Evolutionary conservation across 371 early-diverging fungal genomes (phyloP), one percentile per base, ranked within the genome.

Genomic region (Blastocladiella emersonii): DNA sequence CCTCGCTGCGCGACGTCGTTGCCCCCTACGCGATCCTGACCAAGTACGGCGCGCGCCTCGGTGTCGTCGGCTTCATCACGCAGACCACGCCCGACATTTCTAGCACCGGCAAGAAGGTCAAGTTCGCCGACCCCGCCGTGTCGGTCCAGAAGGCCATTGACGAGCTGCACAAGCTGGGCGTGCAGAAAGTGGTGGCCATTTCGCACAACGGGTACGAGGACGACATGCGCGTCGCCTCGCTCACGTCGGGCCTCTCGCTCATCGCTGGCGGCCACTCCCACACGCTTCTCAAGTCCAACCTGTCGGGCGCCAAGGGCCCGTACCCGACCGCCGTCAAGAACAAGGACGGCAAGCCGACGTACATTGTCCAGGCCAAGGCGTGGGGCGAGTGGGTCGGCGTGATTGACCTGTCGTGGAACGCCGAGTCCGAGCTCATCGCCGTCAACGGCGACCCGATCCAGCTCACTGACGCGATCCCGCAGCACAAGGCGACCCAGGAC

Each of bases 181-280:
- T 86, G 71, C 78, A 78, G 57, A 74, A 82, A 10, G 74, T 88
- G 56, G 70, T 88, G 15, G 76, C 78, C 3, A 49, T 88, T 12
- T 85, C 85, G 19, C 88, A 88, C 65, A 79, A 82, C 61, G 88
- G 88, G 8, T 87, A 85, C 65, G 69, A 65, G 23, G 72, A 71
- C 4, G 88, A 88, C 66, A 68, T 72, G 69, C 72, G 73, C 32
- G 61, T 88, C 57, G 88, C 88, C 0, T 68, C 70, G 44, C 74
- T 72, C 2, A 72, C 77, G 17, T 68, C 68, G 34, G 83, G 85
- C 7, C 34, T 82, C 27, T 66, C 73, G 23, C 63, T 85, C 41
- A 83, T 87, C 65, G 80, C 88, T 27, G 89, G 89, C 37, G 88
- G 86, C n/a, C 88, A 88, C 68, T 79, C 83, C 17, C 89, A 88